phyloP scores from a whole-genome alignment of 83 land plant genomes.

The Thuja plicata region DNA sequence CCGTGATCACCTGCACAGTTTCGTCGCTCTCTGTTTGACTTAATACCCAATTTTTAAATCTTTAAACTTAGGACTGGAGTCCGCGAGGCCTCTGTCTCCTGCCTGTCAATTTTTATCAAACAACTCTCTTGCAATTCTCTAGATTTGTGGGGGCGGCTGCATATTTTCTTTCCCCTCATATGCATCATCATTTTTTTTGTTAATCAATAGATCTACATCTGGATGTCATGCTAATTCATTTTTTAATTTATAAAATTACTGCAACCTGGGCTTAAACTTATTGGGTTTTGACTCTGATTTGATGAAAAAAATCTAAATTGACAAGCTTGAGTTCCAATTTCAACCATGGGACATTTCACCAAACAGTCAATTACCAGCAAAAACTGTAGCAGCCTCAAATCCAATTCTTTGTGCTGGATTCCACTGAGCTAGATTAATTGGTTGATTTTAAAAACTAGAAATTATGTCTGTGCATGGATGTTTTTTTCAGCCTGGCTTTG shows the following conservation, averaged over 20 bases:
- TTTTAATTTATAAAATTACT: not conserved
- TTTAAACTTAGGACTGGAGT: not conserved
- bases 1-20: conserved; percentile 11
- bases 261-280: not conserved
- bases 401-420: not conserved
- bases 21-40: conserved; percentile 17
- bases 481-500: not conserved
- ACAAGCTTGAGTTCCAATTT: not conserved
- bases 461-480: not conserved
- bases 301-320: not conserved
- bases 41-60: not conserved
- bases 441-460: not conserved
- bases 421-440: not conserved
- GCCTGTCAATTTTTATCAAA: not conserved
- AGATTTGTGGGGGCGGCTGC: not conserved
- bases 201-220: not conserved
- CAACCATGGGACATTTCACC: not conserved
- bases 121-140: not conserved
- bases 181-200: not conserved
- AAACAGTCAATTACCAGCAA: not conserved
- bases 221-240: not conserved
- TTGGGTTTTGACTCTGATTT: not conserved
- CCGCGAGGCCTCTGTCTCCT: conserved; percentile 8
- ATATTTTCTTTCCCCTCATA: not conserved
- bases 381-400: not conserved